Evolutionary conservation across 2,329 filamentous ascomycete genomes (phyloP).

Genomic region (Chaetomiaceae sp.): DNA sequence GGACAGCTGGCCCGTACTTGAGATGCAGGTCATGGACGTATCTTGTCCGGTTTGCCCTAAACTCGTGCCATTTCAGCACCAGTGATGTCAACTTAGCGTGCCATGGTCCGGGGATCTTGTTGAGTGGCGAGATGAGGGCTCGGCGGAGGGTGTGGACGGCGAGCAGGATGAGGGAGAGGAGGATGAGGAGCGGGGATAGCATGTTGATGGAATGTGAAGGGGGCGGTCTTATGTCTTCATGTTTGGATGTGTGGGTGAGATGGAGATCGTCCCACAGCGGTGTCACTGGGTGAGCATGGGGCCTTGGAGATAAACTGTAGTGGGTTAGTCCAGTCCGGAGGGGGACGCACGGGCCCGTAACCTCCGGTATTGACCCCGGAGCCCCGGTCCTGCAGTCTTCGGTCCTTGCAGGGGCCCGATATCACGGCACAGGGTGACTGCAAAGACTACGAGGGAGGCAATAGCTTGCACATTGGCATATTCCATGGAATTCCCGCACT

Average conservation of each 20-base stretch:
- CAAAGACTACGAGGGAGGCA: too few species aligned
- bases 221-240: not conserved
- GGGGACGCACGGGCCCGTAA: conserved; percentile 14
- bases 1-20: conserved; percentile 52
- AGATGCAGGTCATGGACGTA: conserved; percentile 54
- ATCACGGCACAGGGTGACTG: too few species aligned
- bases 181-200: conserved; percentile 18
- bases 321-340: conserved; percentile 7
- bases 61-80: conserved; percentile 52
- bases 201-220: conserved; percentile 8
- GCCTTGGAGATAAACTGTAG: too few species aligned
- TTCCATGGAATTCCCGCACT: too few species aligned
- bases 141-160: conserved; percentile 11
- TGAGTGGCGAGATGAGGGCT: conserved; percentile 33
- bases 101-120: conserved; percentile 44
- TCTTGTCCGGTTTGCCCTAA: conserved; percentile 46
- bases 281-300: not conserved
- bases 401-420: not conserved
- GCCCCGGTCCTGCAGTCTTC: too few species aligned
- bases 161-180: conserved; percentile 5
- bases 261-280: not conserved
- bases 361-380: conserved; percentile 4
- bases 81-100: conserved; percentile 47
- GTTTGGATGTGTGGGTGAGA: not conserved
- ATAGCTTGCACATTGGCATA: too few species aligned